Percentiles rank a stretch among this genome's conserved stretches.
Conservation (phyloP, 1,284 basidiomycete species). For the Inonotus obliquus region DNA sequence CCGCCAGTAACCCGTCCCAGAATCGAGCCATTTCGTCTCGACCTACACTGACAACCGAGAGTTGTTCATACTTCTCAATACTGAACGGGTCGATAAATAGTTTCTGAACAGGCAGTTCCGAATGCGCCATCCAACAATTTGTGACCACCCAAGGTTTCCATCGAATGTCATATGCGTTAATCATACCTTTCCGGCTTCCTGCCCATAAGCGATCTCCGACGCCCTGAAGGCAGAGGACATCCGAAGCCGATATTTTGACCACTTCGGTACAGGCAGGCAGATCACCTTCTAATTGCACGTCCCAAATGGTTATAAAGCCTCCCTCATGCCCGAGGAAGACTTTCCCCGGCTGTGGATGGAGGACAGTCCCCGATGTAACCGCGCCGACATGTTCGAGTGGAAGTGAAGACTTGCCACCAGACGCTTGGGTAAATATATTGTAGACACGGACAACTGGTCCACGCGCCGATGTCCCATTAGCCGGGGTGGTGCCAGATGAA, state of each 20-base stretch:
- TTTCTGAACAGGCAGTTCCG: conserved; percentile 69
- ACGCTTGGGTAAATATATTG: conserved; percentile 58
- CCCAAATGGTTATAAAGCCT: conserved; percentile 83
- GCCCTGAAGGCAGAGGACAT: conserved; percentile 76
- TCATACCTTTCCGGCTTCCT: conserved; percentile 76
- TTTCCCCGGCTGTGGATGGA: conserved; percentile 61
- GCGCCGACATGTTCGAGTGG: conserved; percentile 68
- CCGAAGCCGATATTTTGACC: conserved; percentile 75
- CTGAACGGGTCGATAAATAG: conserved; percentile 72
- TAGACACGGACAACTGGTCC: conserved; percentile 77
- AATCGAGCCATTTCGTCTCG: conserved; percentile 72
- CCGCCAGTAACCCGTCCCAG: conserved; percentile 88
- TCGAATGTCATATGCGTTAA: conserved; percentile 78
- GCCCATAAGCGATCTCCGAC: conserved; percentile 83
- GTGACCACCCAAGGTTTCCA: conserved; percentile 79
- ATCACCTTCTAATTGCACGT: conserved; percentile 43
- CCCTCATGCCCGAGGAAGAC: conserved; percentile 95
- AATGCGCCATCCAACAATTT: conserved; percentile 88
- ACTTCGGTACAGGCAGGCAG: conserved; percentile 60
- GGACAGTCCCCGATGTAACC: conserved; percentile 75
- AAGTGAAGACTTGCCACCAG: conserved; percentile 43
- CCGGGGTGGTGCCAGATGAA: conserved; percentile 35
- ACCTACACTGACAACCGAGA: conserved; percentile 77
- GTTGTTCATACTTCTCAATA: conserved; percentile 54
- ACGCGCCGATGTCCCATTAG: conserved; percentile 35